Percentiles rank a stretch among this genome's conserved stretches.
These are phyloP conservation scores for Phalaenopsis hybrid DNA, from an alignment of 116 monocot species.

Conservation along the genomic window DNA sequence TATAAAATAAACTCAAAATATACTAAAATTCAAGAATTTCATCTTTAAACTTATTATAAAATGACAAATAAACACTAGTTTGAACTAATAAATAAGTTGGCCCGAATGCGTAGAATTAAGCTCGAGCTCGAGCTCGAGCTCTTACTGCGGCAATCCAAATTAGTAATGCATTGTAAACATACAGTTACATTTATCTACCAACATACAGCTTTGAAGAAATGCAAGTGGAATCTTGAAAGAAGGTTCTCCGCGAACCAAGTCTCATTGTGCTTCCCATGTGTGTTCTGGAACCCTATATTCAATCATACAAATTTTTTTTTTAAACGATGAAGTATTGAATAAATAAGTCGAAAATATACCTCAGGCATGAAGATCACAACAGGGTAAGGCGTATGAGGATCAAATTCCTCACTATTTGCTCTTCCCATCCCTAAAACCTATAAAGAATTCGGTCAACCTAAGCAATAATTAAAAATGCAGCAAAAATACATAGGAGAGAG, in stretches of 20 bases:
- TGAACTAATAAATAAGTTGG: too few species aligned
- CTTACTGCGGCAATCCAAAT: too few species aligned
- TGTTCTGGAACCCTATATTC: slow-evolving; percentile 55
- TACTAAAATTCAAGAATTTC: too few species aligned
- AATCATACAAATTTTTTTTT: not conserved
- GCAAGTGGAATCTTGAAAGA: slow-evolving; percentile 36
- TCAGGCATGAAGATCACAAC: slow-evolving; percentile 73
- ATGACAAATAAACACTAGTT: too few species aligned
- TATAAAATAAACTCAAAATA: too few species aligned
- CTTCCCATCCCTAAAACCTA: slow-evolving; percentile 49
- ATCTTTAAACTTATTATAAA: too few species aligned
- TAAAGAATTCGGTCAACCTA: not conserved
- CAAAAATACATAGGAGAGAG: not conserved
- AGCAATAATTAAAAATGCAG: not conserved
- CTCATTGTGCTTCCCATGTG: slow-evolving; percentile 78
- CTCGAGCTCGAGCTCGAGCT: too few species aligned
- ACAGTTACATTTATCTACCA: not conserved
- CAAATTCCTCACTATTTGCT: slow-evolving; percentile 75
- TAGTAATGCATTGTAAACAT: not conserved
- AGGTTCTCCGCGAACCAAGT: slow-evolving; percentile 52
- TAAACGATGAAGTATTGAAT: not conserved
- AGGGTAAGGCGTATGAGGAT: slow-evolving; percentile 30
- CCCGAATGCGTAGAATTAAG: too few species aligned
- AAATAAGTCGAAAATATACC: slow-evolving; percentile 25
- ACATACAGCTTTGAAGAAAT: slow-evolving; percentile 60